Evolutionary conservation across 176 grass and related monocot genomes (phyloP), one percentile per base, ranked within the genome.

Genomic region (Oryza glaberrima): DNA sequence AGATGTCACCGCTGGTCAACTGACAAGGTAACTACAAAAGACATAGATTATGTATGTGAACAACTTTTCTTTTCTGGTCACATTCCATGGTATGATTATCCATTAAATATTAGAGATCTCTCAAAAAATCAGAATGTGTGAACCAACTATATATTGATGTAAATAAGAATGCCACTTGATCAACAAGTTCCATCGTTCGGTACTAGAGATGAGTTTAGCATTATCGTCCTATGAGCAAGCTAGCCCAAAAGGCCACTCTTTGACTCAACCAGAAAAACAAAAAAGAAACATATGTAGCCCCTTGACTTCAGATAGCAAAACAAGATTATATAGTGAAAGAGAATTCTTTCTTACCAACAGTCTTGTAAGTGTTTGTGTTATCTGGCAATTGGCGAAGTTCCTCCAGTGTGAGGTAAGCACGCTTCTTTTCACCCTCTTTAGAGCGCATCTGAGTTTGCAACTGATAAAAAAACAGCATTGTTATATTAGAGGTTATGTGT

Each of bases 401-500:
- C 80, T 98, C 96, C 78, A 95, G 66, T 34, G 93, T 98, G 48
- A 98, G 90, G 84, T 95, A 92, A 14, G 96, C 93, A 40, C 89
- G 87, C 84, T 98, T 98, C 74, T 93, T 98, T 86, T 98, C 96
- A 11, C 86, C 86, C 86, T 98, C 93, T 79, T 98, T 98, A 56
- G 88, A 69, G 68, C 86, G 89, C 91, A 98, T 94, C 81, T 92
- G 91, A 90, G 77, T 81, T 74, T 95, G 93, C 56, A 95, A 73
- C 96, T 95, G 84, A 82, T 49, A 85, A 73, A 78, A 82, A 45
- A 90, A 74, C 71, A 40, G 17, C 66, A 86, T 30, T 19, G 22
- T 78, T 78, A 77, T 16, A 78, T 68, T 14, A 79, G 15, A 73
- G 75, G 20, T 40, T 70, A 25, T 77, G 48, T 26, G 17, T 32